phyloP scores from a whole-genome alignment of 108 stramenopile species.

The Schizochytrium sp. region DNA sequence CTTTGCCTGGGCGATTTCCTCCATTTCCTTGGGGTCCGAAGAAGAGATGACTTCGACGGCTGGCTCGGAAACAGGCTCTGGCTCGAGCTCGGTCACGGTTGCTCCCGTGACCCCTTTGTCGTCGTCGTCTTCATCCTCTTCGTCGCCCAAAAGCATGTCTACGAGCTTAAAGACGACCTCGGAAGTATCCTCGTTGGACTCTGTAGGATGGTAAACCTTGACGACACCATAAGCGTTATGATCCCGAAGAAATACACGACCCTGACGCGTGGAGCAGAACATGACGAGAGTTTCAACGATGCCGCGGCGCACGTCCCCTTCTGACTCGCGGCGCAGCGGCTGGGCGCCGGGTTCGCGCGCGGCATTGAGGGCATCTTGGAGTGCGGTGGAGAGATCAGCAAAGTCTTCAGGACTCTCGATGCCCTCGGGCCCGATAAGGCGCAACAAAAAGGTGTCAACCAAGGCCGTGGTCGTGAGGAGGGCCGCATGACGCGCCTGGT shows the following conservation, averaged over 20 bases:
- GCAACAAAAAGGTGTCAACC: background rate
- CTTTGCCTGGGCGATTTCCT: background rate
- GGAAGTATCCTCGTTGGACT: background rate
- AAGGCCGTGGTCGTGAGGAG: background rate
- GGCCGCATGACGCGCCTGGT: background rate
- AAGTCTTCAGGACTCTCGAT: background rate
- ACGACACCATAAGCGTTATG: background rate
- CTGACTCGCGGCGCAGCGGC: background rate
- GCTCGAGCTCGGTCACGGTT: too few species aligned
- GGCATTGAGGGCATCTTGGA: background rate
- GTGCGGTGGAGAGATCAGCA: background rate
- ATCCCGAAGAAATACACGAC: background rate
- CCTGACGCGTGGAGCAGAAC: background rate
- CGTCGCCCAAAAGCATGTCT: background rate
- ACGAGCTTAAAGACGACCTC: slow-evolving; percentile 10
- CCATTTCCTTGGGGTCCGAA: background rate
- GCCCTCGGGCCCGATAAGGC: background rate
- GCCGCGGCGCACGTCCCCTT: background rate
- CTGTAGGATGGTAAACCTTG: background rate
- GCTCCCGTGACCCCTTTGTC: too few species aligned
- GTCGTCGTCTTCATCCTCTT: background rate
- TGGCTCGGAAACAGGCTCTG: too few species aligned
- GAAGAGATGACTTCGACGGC: too few species aligned
- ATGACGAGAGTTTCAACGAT: background rate
- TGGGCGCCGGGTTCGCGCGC: background rate